Evolutionary conservation across 768 basidiomycete genomes (phyloP).

Genomic region (Lactarius trivialis): DNA sequence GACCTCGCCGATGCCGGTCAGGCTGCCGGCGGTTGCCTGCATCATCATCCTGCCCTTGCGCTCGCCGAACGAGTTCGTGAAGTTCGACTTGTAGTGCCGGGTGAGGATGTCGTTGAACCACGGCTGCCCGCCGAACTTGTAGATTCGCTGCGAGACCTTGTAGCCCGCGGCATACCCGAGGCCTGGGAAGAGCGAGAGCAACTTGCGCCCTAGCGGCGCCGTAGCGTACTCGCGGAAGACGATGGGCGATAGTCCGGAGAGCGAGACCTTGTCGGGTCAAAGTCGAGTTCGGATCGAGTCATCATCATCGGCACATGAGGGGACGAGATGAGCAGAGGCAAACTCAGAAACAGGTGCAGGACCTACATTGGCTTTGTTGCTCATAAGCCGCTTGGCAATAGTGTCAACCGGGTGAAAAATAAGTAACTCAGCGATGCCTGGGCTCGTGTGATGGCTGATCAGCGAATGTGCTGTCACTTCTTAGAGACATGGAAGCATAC

Average conservation of each 20-base stretch:
- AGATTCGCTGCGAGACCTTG: constrained; percentile 88
- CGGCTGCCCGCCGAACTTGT: constrained; percentile 98
- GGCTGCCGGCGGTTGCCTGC: constrained; percentile 84
- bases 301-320: background rate
- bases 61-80: constrained; percentile 84
- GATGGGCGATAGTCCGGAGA: constrained; percentile 60
- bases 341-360: no score
- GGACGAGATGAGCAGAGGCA: background rate
- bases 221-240: constrained; percentile 82
- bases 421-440: constrained; percentile 90
- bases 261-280: constrained; percentile 46
- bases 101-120: constrained; percentile 92
- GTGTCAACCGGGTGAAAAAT: constrained; percentile 97
- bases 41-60: constrained; percentile 94
- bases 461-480: background rate
- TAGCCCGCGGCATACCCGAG: constrained; percentile 98
- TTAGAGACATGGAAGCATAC: constrained; percentile 37
- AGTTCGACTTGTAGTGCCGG: constrained; percentile 72
- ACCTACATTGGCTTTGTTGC: constrained; percentile 80
- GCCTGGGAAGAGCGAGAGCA: constrained; percentile 94
- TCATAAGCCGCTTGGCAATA: constrained; percentile 97
- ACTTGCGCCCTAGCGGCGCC: constrained; percentile 57
- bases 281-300: background rate
- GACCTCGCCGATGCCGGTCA: constrained; percentile 90
- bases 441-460: background rate